A percentile compares a stretch with the other conserved stretches of the same genome.
Evolutionary conservation across 805 yeast species (phyloP).

Genomic region (Starmerella gropengiesseri): DNA sequence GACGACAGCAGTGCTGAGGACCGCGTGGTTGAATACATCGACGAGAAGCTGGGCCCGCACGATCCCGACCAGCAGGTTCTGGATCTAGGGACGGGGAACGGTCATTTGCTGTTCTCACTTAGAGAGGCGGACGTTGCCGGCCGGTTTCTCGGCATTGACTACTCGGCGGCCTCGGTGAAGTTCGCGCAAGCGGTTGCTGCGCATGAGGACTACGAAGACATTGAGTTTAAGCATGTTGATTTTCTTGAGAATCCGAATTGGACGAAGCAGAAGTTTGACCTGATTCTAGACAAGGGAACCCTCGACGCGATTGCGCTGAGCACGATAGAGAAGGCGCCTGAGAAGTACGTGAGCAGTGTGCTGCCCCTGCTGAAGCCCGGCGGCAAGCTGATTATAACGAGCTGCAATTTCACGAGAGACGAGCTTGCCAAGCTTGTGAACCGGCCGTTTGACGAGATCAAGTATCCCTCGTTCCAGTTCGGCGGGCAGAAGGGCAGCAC

Average conservation of each 20-base stretch:
- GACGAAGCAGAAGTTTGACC: slow-evolving; percentile 44
- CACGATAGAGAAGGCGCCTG: slow-evolving; percentile 29
- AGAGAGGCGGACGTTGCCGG: slow-evolving; percentile 53
- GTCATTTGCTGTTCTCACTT: slow-evolving; percentile 69
- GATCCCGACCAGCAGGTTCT: slow-evolving; percentile 34
- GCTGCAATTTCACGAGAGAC: slow-evolving; percentile 83
- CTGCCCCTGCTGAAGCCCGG: slow-evolving; percentile 44
- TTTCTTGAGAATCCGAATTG: slow-evolving; percentile 39
- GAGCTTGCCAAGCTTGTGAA: slow-evolving; percentile 42
- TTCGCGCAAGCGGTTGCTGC: slow-evolving; percentile 56
- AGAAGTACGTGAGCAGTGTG: slow-evolving; percentile 53
- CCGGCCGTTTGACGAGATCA: slow-evolving; percentile 34
- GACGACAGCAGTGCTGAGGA: slow-evolving; percentile 88
- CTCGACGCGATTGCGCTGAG: slow-evolving; percentile 91
- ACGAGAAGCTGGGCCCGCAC: slow-evolving; percentile 33
- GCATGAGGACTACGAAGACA: slow-evolving; percentile 23
- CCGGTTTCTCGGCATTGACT: slow-evolving; percentile 67
- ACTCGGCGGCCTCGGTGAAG: slow-evolving; percentile 65
- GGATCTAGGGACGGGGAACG: slow-evolving; percentile 95
- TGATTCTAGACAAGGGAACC: slow-evolving; percentile 89
- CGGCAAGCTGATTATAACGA: slow-evolving; percentile 63
- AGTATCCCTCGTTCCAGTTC: slow-evolving; percentile 75
- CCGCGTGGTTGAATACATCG: slow-evolving; percentile 64
- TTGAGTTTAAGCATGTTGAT: slow-evolving; percentile 57
- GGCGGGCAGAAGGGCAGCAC: slow-evolving; percentile 87